These are phyloP conservation scores for Geum urbanum DNA, from an alignment of 306 rosid genomes.

Conservation along the genomic window DNA sequence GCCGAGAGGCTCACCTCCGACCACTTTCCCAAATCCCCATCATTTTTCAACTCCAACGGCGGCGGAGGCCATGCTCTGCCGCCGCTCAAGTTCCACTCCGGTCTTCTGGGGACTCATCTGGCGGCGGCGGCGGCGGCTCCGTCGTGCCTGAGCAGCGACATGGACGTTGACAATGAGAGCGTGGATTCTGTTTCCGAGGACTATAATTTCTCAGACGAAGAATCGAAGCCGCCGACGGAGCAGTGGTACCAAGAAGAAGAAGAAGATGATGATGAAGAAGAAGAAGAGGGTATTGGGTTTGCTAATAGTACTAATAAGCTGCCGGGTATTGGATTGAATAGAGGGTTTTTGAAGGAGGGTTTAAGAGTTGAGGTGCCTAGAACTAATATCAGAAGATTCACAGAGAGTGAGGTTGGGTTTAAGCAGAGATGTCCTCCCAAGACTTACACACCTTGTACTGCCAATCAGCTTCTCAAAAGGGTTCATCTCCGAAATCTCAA, in stretches of 20 bases:
- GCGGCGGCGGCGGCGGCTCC: conserved; percentile 26
- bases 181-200: conserved; percentile 43
- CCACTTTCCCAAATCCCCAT: conserved; percentile 56
- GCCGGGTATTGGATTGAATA: conserved; percentile 36
- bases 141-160: conserved; percentile 11
- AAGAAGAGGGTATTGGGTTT: conserved; percentile 50
- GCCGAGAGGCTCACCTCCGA: conserved; percentile 35
- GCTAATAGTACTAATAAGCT: conserved; percentile 22
- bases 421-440: conserved; percentile 41
- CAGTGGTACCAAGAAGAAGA: conserved; percentile 8
- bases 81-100: conserved; percentile 64
- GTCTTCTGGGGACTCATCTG: conserved; percentile 50
- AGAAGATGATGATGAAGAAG: conserved; percentile 25
- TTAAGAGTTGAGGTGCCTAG: conserved; percentile 60
- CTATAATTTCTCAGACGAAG: conserved; percentile 51
- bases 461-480: conserved; percentile 39
- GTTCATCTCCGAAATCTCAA: conserved; percentile 37
- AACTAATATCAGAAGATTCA: conserved; percentile 48
- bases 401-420: conserved; percentile 57
- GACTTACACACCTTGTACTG: conserved; percentile 49
- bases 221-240: conserved; percentile 37
- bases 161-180: conserved; percentile 43
- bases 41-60: conserved; percentile 24
- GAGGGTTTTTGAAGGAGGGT: conserved; percentile 49
- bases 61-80: conserved; percentile 56